Percentiles rank a stretch among this genome's conserved stretches.
phyloP scores from a whole-genome alignment of 768 basidiomycete genomes.

The Termitomyces sp. region DNA sequence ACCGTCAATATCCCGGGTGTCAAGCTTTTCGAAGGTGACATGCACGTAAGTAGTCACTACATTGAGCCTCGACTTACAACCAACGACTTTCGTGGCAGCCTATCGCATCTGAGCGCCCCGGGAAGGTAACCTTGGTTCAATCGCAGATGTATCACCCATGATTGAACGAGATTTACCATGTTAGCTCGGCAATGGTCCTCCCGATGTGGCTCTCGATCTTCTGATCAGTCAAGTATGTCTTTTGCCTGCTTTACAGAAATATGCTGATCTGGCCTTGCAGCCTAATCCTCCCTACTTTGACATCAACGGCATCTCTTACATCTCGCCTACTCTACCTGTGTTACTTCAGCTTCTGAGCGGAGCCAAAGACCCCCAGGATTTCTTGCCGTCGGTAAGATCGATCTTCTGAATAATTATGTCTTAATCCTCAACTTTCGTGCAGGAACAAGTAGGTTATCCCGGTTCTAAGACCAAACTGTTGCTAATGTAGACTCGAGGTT shows the following conservation, averaged over 20 bases:
- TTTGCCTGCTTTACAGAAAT: not conserved
- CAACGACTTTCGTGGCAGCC: conserved; percentile 5
- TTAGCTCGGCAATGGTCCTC: conserved; percentile 15
- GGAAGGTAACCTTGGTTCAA: conserved; percentile 2
- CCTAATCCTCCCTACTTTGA: conserved; percentile 25
- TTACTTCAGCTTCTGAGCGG: conserved; percentile 51
- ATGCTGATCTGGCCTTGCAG: conserved; percentile 1
- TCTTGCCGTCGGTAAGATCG: conserved; percentile 30
- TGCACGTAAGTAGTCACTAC: conserved; percentile 14
- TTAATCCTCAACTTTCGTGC: not conserved
- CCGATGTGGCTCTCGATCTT: conserved; percentile 7
- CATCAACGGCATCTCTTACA: conserved; percentile 27
- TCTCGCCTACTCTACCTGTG: conserved; percentile 37
- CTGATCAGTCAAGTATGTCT: not conserved
- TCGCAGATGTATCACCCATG: too few species aligned
- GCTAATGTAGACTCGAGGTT: not conserved
- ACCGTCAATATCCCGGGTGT: conserved; percentile 10
- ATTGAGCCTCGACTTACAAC: not conserved
- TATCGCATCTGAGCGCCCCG: conserved; percentile 13
- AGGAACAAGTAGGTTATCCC: conserved; percentile 9
- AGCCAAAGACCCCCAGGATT: conserved; percentile 29
- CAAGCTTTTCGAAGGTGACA: conserved; percentile 15
- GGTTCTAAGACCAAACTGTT: not conserved
- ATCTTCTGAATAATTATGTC: not conserved
- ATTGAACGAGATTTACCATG: not conserved